Evolutionary conservation across 345 rosid genomes (phyloP).

Genomic region (Litchi chinensis): DNA sequence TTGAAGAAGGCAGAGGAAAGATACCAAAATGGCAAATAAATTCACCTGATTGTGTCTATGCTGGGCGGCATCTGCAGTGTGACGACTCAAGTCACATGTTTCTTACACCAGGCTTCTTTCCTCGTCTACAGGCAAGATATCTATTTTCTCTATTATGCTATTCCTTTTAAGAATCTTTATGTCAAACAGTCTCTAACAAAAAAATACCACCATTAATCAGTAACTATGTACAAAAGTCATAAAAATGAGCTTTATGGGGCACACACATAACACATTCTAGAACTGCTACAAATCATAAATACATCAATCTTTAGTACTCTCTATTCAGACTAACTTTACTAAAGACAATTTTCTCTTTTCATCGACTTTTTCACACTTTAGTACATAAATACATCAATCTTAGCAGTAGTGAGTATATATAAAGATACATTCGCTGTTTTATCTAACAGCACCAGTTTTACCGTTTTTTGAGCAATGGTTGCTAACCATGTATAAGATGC

Average conservation of each 20-base stretch:
- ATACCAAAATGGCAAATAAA: conserved; percentile 78
- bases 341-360: neutral
- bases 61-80: conserved; percentile 90
- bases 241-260: neutral
- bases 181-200: neutral
- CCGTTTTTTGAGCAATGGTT: no score
- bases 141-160: neutral
- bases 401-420: neutral
- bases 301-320: no score
- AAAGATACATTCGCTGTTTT: neutral
- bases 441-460: neutral
- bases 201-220: neutral
- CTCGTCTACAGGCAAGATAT: conserved; percentile 77
- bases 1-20: conserved; percentile 93
- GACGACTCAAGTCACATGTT: conserved; percentile 91
- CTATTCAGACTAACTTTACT: neutral
- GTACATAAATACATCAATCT: neutral
- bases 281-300: neutral
- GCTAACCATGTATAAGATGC: no score
- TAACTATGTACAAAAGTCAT: neutral
- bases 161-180: neutral
- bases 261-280: neutral
- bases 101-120: conserved; percentile 90
- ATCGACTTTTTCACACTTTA: neutral
- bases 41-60: conserved; percentile 55